Conservation (phyloP, 495 filamentous ascomycete species). For the Tuber magnatum region DNA sequence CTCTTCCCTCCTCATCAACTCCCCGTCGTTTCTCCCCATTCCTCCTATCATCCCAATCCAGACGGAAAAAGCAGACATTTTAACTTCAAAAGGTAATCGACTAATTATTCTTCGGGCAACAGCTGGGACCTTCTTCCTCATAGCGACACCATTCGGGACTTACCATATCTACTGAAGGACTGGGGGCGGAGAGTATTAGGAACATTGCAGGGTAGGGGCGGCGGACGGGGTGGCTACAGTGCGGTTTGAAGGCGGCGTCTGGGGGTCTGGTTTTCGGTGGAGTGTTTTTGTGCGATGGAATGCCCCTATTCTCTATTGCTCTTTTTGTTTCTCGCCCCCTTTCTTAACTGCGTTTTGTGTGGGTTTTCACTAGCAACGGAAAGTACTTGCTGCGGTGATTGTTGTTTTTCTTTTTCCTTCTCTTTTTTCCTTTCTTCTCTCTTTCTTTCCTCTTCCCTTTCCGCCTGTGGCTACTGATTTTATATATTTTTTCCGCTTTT, state of each 20-base stretch:
- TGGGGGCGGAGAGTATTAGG: slow-evolving; percentile 71
- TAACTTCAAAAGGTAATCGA: slow-evolving; percentile 9
- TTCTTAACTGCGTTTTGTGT: not conserved
- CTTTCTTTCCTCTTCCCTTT: not conserved
- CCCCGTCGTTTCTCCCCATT: not conserved
- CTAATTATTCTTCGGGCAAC: slow-evolving; percentile 20
- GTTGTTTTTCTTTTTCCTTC: not conserved
- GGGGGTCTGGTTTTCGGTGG: not conserved
- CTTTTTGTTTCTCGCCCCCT: not conserved
- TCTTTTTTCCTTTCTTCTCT: not conserved
- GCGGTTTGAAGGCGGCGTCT: slow-evolving; percentile 56
- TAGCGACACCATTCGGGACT: slow-evolving; percentile 80
- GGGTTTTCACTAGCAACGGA: not conserved
- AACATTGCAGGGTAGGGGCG: slow-evolving; percentile 69
- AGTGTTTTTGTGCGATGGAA: not conserved
- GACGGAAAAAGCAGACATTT: slow-evolving; percentile 11
- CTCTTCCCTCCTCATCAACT: not conserved
- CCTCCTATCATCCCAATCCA: slow-evolving; percentile 8
- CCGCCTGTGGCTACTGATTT: not conserved
- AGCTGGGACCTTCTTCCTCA: slow-evolving; percentile 93
- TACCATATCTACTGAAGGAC: slow-evolving; percentile 88
- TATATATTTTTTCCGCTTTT: not conserved
- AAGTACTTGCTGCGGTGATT: not conserved
- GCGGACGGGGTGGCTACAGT: slow-evolving; percentile 82
- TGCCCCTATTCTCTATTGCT: not conserved